Evolutionary conservation across 805 yeast genomes (phyloP).

Genomic region (Vanderwaltozyma polyspora): DNA sequence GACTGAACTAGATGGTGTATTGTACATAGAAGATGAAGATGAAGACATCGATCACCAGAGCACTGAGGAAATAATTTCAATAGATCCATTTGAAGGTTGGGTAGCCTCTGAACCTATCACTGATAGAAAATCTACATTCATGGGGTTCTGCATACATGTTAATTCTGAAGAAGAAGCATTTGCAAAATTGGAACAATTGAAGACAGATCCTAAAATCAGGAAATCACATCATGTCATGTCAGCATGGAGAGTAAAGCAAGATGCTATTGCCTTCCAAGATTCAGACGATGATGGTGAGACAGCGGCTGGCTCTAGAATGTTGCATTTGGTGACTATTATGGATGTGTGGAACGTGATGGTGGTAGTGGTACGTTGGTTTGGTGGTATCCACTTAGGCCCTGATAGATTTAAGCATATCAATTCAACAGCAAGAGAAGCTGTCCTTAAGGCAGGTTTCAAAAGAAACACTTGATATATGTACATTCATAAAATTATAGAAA

Average conservation of each 20-base stretch:
- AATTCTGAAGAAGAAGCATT: conserved; percentile 58
- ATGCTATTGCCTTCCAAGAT: conserved; percentile 58
- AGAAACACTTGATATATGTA: too few species aligned
- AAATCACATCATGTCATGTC: conserved; percentile 72
- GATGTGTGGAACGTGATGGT: conserved; percentile 79
- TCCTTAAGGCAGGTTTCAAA: conserved; percentile 48
- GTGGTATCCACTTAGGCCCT: conserved; percentile 85
- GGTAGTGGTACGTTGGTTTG: conserved; percentile 80
- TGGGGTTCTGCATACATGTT: conserved; percentile 61
- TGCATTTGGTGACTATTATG: conserved; percentile 68
- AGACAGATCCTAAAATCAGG: conserved; percentile 53
- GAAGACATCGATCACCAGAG: conserved; percentile 13
- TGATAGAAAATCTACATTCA: conserved; percentile 79
- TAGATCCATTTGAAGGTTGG: conserved; percentile 64
- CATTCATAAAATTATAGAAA: not conserved
- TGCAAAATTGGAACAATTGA: conserved; percentile 38
- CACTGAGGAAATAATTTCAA: conserved; percentile 7
- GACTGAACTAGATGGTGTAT: conserved; percentile 49
- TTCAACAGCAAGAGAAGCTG: conserved; percentile 75
- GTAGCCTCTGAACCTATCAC: conserved; percentile 58
- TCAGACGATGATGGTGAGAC: conserved; percentile 96
- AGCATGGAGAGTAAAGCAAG: conserved; percentile 64
- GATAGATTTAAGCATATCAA: conserved; percentile 92
- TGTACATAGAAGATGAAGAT: conserved; percentile 28
- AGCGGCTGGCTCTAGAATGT: conserved; percentile 84